Evolutionary conservation across 2,329 filamentous ascomycete species (phyloP), one percentile per base, ranked within the genome.

Genomic region (Torrubiellomyces zombiae): DNA sequence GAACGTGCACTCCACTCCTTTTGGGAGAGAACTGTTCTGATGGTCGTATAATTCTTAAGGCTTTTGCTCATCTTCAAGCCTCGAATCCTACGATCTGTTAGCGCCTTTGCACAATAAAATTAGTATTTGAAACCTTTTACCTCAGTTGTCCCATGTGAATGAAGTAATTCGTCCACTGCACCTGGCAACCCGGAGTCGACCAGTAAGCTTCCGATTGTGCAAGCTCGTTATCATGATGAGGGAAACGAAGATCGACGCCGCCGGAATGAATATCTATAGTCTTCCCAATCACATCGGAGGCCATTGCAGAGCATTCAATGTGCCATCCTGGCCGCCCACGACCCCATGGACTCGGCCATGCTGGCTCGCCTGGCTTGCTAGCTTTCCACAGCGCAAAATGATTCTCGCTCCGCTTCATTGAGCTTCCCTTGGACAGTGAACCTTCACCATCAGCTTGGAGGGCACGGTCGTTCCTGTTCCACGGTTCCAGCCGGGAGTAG

Each of bases 271-370:
- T 80, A 47, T 95, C 86, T 60, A 95, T 83, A 32, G 75, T 66
- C 15, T 72, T 63, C 5, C 85, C 85, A 2, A 95, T 57, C n/a
- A 83, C 67, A 34, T 85, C 80, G 3, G 79, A 86, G 1, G 85
- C 83, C 86, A 95, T 94, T 10, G 83, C 83, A 2, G 77, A 85
- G 69, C 86, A 94, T 55, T 94, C 85, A 42, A 94, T 94, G 44
- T 94, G 86, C 86, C 86, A 95, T 11, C 86, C 86, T 1, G 86
- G 86, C 21, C 86, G 64, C 4, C 85, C 85, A 28, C 73, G 63
- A 4, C 86, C 83, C 85, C 86, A 95, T 4, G 73, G 72, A 38
- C 78, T 89, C 5, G 72, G 62, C 86, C 86, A 95, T 36, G 70
- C 78, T 1, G 86, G 86, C 58, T 95, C 86, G 21, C 86, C 86